Percentiles rank a stretch among this genome's conserved stretches.
These are phyloP conservation scores for Talaromyces trachyspermus DNA, from an alignment of 495 filamentous ascomycete genomes.

Conservation along the genomic window DNA sequence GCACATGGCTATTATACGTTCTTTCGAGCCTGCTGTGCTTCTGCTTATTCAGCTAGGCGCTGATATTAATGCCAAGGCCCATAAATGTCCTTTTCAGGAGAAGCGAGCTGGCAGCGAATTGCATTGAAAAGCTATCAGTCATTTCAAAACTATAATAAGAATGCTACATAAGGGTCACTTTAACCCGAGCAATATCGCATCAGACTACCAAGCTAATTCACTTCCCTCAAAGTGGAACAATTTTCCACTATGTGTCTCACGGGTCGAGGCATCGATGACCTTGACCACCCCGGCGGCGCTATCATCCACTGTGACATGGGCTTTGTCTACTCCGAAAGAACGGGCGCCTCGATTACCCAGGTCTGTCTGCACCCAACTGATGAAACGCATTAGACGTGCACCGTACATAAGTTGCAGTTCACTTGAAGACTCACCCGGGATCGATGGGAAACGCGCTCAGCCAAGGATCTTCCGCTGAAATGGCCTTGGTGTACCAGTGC, in stretches of 20 bases:
- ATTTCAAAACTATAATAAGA: no score
- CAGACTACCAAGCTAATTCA: slow-evolving; percentile 13
- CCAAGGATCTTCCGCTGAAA: slow-evolving; percentile 30
- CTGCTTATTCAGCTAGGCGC: neutral
- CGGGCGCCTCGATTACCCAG: slow-evolving; percentile 35
- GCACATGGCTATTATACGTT: neutral
- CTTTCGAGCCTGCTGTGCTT: neutral
- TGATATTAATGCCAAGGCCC: slow-evolving; percentile 3
- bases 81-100: slow-evolving; percentile 1
- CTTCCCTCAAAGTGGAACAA: slow-evolving; percentile 16
- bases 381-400: slow-evolving; percentile 16
- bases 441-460: slow-evolving; percentile 26
- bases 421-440: slow-evolving; percentile 21
- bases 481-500: slow-evolving; percentile 30
- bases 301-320: slow-evolving; percentile 25
- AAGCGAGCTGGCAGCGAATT: no score
- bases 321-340: slow-evolving; percentile 26
- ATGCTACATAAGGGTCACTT: no score
- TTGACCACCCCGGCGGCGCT: slow-evolving; percentile 27
- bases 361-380: slow-evolving; percentile 39
- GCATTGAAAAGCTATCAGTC: no score
- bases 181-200: no score
- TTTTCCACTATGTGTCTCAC: slow-evolving; percentile 33
- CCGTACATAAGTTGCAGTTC: no score
- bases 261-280: slow-evolving; percentile 27